These are phyloP conservation scores for Pezicula radicicola DNA, from an alignment of 2,329 filamentous ascomycete genomes.

Conservation along the genomic window DNA sequence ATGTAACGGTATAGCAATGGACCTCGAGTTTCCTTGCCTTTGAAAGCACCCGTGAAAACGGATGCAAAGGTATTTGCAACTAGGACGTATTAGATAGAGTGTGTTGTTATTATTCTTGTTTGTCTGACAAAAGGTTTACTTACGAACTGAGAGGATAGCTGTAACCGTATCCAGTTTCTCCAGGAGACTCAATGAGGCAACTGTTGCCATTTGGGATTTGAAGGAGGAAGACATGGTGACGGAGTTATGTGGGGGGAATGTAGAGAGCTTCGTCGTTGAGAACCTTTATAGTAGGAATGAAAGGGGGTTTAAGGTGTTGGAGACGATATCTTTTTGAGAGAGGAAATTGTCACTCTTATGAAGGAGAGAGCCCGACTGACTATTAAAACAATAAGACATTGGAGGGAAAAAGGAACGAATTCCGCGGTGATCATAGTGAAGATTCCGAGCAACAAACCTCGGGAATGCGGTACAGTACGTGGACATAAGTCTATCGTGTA, in stretches of 20 bases:
- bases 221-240: constrained; percentile 14
- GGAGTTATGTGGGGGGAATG: too few species aligned
- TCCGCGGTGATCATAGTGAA: too few species aligned
- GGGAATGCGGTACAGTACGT: too few species aligned
- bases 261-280: background rate
- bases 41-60: constrained; percentile 14
- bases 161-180: constrained; percentile 22
- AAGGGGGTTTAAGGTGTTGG: background rate
- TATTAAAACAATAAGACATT: too few species aligned
- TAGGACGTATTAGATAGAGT: constrained; percentile 1
- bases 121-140: background rate
- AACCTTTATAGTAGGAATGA: background rate
- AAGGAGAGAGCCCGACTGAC: too few species aligned
- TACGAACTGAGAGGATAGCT: constrained; percentile 13
- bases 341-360: too few species aligned
- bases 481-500: too few species aligned
- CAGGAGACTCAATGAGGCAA: constrained; percentile 6
- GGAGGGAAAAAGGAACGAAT: too few species aligned
- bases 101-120: background rate
- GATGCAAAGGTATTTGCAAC: constrained; percentile 13
- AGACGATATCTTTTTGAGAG: too few species aligned
- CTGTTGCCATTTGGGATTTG: constrained; percentile 13
- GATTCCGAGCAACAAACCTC: too few species aligned
- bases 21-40: constrained; percentile 9
- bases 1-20: constrained; percentile 17